phyloP scores from a whole-genome alignment of 192 early-diverging fungal species.

The Mortierella alpina region DNA sequence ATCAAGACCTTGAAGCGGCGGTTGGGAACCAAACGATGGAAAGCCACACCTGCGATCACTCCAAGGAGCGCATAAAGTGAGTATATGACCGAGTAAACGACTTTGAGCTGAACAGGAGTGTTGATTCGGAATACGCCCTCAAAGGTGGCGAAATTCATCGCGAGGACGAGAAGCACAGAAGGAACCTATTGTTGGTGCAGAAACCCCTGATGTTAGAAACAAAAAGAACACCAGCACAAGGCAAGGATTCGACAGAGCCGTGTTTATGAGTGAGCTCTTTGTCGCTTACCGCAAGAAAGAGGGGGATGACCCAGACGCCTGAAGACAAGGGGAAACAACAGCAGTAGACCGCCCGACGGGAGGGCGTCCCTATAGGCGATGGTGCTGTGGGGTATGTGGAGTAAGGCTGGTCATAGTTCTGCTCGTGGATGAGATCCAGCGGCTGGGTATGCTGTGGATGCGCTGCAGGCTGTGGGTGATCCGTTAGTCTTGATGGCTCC shows the following conservation, averaged over 20 bases:
- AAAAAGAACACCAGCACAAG: constrained; percentile 22
- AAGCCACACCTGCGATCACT: neutral
- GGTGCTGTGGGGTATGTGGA: neutral
- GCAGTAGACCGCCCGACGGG: constrained; percentile 7
- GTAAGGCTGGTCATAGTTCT: neutral
- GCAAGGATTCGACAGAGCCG: neutral
- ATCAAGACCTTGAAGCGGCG: constrained; percentile 24
- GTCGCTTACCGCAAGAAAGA: constrained; percentile 23
- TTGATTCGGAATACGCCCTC: constrained; percentile 22
- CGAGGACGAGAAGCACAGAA: constrained; percentile 17
- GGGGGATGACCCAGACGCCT: constrained; percentile 18
- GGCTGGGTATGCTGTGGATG: too few relatives aligned
- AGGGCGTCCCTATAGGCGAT: neutral
- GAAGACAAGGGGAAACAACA: constrained; percentile 25
- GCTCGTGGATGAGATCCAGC: neutral
- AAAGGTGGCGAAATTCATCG: constrained; percentile 27
- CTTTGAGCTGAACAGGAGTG: constrained; percentile 21
- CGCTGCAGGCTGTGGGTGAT: too few relatives aligned
- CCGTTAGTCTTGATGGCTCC: too few relatives aligned
- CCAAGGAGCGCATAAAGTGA: constrained; percentile 30
- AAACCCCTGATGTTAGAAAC: constrained; percentile 26
- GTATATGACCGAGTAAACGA: constrained; percentile 32
- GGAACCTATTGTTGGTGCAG: constrained; percentile 25
- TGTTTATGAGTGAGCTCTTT: neutral
- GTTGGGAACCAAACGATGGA: neutral